Conservation (phyloP, 441 rosid genomes). For the Flueggea neowawraea region DNA sequence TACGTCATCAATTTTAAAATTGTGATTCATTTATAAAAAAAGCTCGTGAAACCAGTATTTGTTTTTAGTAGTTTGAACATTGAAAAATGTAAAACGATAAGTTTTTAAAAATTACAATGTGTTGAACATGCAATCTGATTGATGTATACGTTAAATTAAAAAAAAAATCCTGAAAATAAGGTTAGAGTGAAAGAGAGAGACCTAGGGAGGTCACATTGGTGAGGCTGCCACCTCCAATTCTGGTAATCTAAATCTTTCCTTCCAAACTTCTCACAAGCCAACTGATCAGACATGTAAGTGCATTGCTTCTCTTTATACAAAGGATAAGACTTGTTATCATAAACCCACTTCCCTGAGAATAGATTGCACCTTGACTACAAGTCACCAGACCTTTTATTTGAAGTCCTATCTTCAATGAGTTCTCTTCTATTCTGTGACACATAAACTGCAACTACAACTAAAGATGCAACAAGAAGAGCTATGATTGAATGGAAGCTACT, state of each 20-base stretch:
- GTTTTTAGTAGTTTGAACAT: too few relatives aligned
- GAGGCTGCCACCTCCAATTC: conserved; percentile 97
- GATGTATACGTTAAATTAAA: background rate
- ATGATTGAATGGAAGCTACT: conserved; percentile 59
- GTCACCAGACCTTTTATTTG: too few relatives aligned
- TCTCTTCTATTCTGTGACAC: conserved; percentile 28
- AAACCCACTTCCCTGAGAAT: conserved; percentile 86
- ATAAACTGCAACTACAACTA: conserved; percentile 40
- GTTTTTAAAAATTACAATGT: too few relatives aligned
- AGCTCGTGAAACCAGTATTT: too few relatives aligned
- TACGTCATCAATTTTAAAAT: too few relatives aligned
- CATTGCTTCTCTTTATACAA: conserved; percentile 73
- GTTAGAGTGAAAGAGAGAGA: conserved; percentile 16
- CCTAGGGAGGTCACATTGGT: conserved; percentile 77
- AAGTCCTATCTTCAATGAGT: conserved; percentile 7
- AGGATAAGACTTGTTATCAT: conserved; percentile 69
- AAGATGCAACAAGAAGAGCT: conserved; percentile 53
- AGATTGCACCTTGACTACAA: conserved; percentile 61
- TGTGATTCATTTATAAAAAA: too few relatives aligned
- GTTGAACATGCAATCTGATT: too few relatives aligned
- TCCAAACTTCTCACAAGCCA: conserved; percentile 93
- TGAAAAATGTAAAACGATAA: too few relatives aligned
- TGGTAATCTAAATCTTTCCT: conserved; percentile 71
- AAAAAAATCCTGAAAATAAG: conserved; percentile 31
- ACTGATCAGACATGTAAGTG: conserved; percentile 88